phyloP scores from a whole-genome alignment of 257 asterid genomes.

The Ajuga chamaepitys region DNA sequence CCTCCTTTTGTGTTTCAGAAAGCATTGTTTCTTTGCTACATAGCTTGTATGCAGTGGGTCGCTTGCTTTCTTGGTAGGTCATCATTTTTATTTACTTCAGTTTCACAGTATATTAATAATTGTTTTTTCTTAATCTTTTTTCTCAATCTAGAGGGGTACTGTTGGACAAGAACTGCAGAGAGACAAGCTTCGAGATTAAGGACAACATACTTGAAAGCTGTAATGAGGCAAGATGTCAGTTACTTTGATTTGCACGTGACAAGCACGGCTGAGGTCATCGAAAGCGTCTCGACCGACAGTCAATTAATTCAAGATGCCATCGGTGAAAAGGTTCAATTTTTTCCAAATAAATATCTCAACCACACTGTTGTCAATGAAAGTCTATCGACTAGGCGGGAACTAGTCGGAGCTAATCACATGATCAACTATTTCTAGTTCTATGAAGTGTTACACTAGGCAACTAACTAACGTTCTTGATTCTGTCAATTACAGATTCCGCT shows the following conservation, averaged over 20 bases:
- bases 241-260: conserved; percentile 82
- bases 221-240: conserved; percentile 89
- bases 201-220: conserved; percentile 68
- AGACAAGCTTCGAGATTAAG: conserved; percentile 80
- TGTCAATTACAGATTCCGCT: conserved; percentile 54
- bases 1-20: conserved; percentile 41
- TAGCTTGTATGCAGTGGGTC: conserved; percentile 76
- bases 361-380: too few species aligned
- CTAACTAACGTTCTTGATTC: not conserved
- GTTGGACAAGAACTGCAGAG: conserved; percentile 97
- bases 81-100: not conserved
- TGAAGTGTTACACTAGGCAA: not conserved
- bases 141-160: conserved; percentile 66
- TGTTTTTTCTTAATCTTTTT: too few species aligned
- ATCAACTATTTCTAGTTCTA: too few species aligned
- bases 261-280: conserved; percentile 79
- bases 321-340: conserved; percentile 63
- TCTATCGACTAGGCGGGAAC: too few species aligned
- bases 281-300: conserved; percentile 76
- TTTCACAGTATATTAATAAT: too few species aligned
- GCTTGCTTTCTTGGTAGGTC: conserved; percentile 72
- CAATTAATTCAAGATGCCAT: conserved; percentile 75
- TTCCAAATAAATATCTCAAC: too few species aligned
- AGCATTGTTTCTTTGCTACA: conserved; percentile 62
- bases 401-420: too few species aligned